Evolutionary conservation across 2,329 filamentous ascomycete species (phyloP).

Genomic region (Microascus cirrosus): DNA sequence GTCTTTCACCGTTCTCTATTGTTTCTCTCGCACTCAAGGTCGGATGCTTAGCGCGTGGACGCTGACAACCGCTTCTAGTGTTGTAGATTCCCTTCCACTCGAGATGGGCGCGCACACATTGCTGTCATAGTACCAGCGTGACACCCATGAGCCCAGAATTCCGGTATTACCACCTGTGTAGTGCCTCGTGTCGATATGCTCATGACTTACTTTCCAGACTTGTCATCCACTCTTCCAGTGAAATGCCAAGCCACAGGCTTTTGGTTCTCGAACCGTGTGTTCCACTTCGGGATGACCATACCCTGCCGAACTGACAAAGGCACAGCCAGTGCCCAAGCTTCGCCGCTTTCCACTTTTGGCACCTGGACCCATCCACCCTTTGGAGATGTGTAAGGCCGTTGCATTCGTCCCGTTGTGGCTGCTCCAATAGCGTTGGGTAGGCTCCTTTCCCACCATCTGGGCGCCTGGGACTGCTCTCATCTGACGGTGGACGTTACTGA

Average conservation of each 20-base stretch:
- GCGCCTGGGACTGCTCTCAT: not conserved
- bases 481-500: not conserved
- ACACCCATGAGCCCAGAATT: no score
- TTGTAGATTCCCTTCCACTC: not conserved
- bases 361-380: not conserved
- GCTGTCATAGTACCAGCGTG: no score
- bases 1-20: not conserved
- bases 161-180: no score
- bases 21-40: not conserved
- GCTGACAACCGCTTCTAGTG: not conserved
- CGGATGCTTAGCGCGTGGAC: no score
- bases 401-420: not conserved
- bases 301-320: not conserved
- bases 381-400: not conserved
- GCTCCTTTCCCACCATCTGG: not conserved
- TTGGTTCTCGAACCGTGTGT: not conserved
- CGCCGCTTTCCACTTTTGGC: not conserved
- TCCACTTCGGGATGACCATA: not conserved
- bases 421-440: not conserved
- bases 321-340: not conserved
- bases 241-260: not conserved
- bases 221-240: no score
- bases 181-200: no score
- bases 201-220: no score
- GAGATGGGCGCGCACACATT: not conserved